Evolutionary conservation across 73 alveolate species (phyloP), one percentile per base, ranked within the genome.

Genomic region (Symbiodinium pilosum): DNA sequence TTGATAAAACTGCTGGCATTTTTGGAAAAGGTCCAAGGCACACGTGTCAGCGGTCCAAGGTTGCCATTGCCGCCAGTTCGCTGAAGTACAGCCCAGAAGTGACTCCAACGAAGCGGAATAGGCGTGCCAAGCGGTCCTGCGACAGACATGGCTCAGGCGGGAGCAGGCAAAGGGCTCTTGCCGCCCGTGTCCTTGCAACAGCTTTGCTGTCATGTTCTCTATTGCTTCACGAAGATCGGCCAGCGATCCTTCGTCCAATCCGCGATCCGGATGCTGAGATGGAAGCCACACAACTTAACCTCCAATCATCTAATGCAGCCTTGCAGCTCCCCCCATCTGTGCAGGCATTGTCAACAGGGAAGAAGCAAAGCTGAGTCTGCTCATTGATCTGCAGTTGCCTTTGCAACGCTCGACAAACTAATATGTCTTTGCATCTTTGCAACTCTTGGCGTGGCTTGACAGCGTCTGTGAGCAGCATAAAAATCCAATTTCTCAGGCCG

Each of bases 51-150:
- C 77, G 77, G 77, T 24, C 77, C 85, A 20, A n/a, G 40, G 68
- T 26, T 21, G 52, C 94, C 71, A 73, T 36, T 87, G 85, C 96
- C 73, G 11, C 96, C 39, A 75, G 87, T 81, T 30, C 98, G 71
- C 39, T 92, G 98, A 34, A 92, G 59, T 43, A 44, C 83, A 1
- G 98, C 98, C 98, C 98, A 92, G 59, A 92, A 75, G 73, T 92
- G 98, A 64, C 98, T 77, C 98, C 98, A 92, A 68, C 98, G 98
- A 84, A 92, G 39, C 24, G 98, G 98, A 41, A 92, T 51, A 41
- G 98, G 51, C 68, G 36, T 43, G 43, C 98, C 81, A 41, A 92
- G 64, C 2, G 98, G 54, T 41, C 98, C 98, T 47, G 21, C 28
- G 77, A 16, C 12, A 18, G 77, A 21, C 59, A 14, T 14, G 6